Evolutionary conservation across 768 basidiomycete species (phyloP).

Genomic region (Termitomyces sp.): DNA sequence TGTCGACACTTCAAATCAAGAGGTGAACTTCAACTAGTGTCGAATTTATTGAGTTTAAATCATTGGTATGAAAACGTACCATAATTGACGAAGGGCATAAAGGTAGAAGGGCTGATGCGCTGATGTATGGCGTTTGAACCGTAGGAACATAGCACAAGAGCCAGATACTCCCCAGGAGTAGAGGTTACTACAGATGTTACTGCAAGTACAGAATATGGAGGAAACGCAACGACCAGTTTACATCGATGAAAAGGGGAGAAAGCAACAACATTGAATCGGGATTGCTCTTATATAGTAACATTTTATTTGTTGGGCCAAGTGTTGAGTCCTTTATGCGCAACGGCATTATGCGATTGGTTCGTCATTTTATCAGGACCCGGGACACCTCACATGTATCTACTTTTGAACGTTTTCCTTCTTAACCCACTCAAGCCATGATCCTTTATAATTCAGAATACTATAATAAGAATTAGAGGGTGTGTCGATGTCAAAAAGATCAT

Average conservation of each 20-base stretch:
- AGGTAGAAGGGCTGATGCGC: neutral
- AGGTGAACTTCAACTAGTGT: neutral
- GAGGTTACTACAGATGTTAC: neutral
- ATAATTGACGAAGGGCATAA: neutral
- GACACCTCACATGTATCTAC: neutral
- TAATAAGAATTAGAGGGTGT: neutral
- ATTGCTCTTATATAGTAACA: neutral
- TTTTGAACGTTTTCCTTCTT: slow-evolving; percentile 38
- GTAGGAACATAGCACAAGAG: neutral
- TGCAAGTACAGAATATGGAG: neutral
- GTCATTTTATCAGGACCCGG: slow-evolving; percentile 1
- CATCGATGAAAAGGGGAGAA: neutral
- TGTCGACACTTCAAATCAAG: neutral
- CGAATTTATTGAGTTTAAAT: neutral
- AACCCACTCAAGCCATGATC: slow-evolving; percentile 88
- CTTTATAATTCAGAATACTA: slow-evolving; percentile 72
- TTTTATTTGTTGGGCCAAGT: slow-evolving; percentile 19
- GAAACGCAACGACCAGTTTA: neutral
- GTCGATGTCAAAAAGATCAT: slow-evolving; percentile 1
- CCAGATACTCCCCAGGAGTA: too few species aligned
- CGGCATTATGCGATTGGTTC: slow-evolving; percentile 45
- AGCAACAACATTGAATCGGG: neutral
- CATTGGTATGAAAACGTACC: neutral
- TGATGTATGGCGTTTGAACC: neutral
- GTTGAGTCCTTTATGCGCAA: slow-evolving; percentile 42